These are phyloP conservation scores for Pleurotus eryngii DNA, from an alignment of 768 basidiomycete species.

Conservation along the genomic window DNA sequence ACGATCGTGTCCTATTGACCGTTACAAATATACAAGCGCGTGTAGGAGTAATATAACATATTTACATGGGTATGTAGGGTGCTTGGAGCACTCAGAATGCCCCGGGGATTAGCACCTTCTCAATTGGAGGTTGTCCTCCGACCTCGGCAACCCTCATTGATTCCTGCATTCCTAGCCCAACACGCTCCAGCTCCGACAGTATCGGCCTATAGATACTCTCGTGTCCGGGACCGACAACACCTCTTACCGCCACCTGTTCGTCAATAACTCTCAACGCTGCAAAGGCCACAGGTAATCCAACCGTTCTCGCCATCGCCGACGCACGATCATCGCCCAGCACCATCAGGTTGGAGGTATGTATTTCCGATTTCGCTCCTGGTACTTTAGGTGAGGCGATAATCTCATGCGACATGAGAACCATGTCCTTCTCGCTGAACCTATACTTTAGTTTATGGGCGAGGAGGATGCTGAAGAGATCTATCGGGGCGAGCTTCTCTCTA, in stretches of 20 bases:
- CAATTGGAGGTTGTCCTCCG: constrained; percentile 12
- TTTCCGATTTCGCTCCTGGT: constrained; percentile 32
- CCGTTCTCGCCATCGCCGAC: constrained; percentile 89
- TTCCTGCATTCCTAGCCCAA: constrained; percentile 50
- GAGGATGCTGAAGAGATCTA: constrained; percentile 73
- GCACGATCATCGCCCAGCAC: constrained; percentile 51
- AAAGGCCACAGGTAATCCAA: constrained; percentile 85
- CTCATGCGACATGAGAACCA: constrained; percentile 85
- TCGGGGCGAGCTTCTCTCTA: constrained; percentile 38
- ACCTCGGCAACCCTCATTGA: constrained; percentile 11
- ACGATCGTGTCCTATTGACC: too few relatives aligned
- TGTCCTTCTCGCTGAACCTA: constrained; percentile 68
- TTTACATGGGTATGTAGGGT: too few relatives aligned
- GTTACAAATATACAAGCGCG: too few relatives aligned
- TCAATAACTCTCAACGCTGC: constrained; percentile 72
- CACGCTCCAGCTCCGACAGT: constrained; percentile 54
- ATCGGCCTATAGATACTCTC: constrained; percentile 59
- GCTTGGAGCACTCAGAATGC: not conserved
- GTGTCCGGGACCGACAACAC: constrained; percentile 69
- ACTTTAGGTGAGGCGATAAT: constrained; percentile 44
- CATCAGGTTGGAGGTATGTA: constrained; percentile 66
- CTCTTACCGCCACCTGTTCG: constrained; percentile 47
- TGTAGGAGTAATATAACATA: too few relatives aligned
- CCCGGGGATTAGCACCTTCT: not conserved
- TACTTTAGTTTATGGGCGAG: constrained; percentile 74